Conservation (phyloP, 257 asterid genomes). For the Henckelia pumila region DNA sequence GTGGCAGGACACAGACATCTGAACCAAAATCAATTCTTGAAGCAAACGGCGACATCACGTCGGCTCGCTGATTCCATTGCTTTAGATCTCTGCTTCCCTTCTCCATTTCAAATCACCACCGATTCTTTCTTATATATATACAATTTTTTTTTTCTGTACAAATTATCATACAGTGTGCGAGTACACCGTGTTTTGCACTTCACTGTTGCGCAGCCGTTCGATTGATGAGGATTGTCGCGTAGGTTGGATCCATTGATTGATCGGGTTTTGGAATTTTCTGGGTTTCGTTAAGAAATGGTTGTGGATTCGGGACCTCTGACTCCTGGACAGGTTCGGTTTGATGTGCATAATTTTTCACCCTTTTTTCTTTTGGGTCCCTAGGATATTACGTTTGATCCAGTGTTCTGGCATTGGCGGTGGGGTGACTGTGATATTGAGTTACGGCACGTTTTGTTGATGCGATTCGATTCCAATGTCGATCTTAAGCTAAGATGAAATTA, state of each 20-base stretch:
- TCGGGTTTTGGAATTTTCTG: background rate
- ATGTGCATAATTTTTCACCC: background rate
- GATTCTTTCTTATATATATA: slow-evolving; percentile 17
- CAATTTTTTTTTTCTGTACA: background rate
- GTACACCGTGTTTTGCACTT: slow-evolving; percentile 14
- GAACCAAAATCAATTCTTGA: slow-evolving; percentile 39
- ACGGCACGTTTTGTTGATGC: background rate
- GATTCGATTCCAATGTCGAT: slow-evolving; percentile 18
- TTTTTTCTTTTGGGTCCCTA: slow-evolving; percentile 23
- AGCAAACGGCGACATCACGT: slow-evolving; percentile 58
- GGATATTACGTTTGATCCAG: background rate
- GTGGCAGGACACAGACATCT: slow-evolving; percentile 22
- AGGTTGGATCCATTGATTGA: slow-evolving; percentile 30
- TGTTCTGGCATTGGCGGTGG: slow-evolving; percentile 5
- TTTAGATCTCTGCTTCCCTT: slow-evolving; percentile 49
- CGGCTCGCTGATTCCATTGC: slow-evolving; percentile 32
- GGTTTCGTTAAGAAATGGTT: slow-evolving; percentile 39
- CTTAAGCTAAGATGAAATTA: slow-evolving; percentile 16
- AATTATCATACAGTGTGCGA: background rate
- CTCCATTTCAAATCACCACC: slow-evolving; percentile 16
- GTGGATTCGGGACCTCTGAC: slow-evolving; percentile 68
- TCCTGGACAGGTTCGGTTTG: slow-evolving; percentile 57
- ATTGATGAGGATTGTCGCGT: slow-evolving; percentile 31
- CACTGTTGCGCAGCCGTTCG: slow-evolving; percentile 12
- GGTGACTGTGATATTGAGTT: slow-evolving; percentile 16